Base-by-base conservation (phyloP, 2,329 filamentous ascomycete species). In the Clonostachys rosea region DNA sequence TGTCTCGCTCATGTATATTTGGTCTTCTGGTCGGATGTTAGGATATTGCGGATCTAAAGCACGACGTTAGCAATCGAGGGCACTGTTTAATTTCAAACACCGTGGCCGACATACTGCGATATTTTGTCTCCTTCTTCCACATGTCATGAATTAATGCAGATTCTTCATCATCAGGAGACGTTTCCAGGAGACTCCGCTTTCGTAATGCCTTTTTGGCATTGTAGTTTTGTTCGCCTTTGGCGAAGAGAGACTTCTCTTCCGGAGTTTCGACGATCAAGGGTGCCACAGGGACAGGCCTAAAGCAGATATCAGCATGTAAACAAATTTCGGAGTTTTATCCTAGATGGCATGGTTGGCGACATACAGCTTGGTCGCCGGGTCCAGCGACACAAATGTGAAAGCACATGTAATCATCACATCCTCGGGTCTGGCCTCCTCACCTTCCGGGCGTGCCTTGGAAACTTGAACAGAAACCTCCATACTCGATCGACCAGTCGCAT, bases 401-500 rank as follows among this genome's bases (percentile, higher is more conserved):
- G 58, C 60, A 53, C 71, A 74, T 0, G 70, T 74, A 2, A 74
- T 59, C 37, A 74, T 57, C 11, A 71, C 62, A 43, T 74, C 71
- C 45, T 73, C 69, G 0, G 69, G 68, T 41, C 58, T 64, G 57
- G 68, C 70, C 0, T 66, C 64, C 55, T 86, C 72, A 20, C 83
- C 84, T 46, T 78, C 68, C 34, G 73, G 68, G 1, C 83, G 78
- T 0, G 80, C 84, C 58, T 85, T 86, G 8, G 85, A 83, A 16
- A 90, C 85, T 59, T 87, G 83, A 54, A 87, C 78, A 0, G 85
- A 87, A 9, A 90, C 83, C 55, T 90, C 86, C 64, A 89, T 80
- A 59, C 84, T 88, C 50, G 82, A 87, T 48, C 86, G 69, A 0
- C 87, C 86, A 1, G 86, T 86, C 0, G 86, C 85, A 59, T 89